Percentiles rank a stretch among this genome's conserved stretches.
phyloP scores from a whole-genome alignment of 257 asterid species.

The Salvia splendens region DNA sequence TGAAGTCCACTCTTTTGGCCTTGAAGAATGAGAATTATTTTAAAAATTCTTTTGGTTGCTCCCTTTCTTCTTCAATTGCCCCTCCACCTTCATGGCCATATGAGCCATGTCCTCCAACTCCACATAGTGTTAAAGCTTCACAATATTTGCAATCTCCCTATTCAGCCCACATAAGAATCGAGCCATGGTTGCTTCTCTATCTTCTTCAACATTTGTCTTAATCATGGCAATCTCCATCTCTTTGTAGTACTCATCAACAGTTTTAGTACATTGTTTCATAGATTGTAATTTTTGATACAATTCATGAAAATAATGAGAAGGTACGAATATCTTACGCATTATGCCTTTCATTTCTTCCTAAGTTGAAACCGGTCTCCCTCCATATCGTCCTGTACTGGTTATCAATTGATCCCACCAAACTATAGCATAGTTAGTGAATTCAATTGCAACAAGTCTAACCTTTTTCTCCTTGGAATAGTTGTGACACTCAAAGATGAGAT shows the following conservation, averaged over 20 bases:
- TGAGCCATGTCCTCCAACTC: not conserved
- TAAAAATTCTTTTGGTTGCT: too few relatives aligned
- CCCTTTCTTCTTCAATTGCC: not conserved
- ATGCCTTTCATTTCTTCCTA: not conserved
- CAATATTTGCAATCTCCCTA: not conserved
- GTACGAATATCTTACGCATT: not conserved
- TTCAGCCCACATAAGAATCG: too few relatives aligned
- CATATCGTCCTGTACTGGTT: not conserved
- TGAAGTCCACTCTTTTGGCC: too few relatives aligned
- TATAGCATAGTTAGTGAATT: slow-evolving; percentile 1
- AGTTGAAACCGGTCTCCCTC: not conserved
- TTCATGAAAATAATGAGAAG: too few relatives aligned
- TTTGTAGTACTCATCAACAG: too few relatives aligned
- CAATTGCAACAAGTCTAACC: not conserved
- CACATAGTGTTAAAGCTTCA: not conserved
- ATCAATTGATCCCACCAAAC: slow-evolving; percentile 14
- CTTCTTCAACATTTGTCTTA: not conserved
- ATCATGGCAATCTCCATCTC: not conserved
- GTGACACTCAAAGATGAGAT: too few relatives aligned
- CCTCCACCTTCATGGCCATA: too few relatives aligned
- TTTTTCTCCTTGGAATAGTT: not conserved
- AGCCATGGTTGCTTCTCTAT: slow-evolving; percentile 1
- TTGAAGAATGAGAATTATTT: too few relatives aligned
- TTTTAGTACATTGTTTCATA: too few relatives aligned
- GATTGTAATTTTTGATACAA: too few relatives aligned